Percentiles rank a stretch among this genome's conserved stretches.
Conservation (phyloP, 257 asterid genomes). For the Nemophila menziesii region DNA sequence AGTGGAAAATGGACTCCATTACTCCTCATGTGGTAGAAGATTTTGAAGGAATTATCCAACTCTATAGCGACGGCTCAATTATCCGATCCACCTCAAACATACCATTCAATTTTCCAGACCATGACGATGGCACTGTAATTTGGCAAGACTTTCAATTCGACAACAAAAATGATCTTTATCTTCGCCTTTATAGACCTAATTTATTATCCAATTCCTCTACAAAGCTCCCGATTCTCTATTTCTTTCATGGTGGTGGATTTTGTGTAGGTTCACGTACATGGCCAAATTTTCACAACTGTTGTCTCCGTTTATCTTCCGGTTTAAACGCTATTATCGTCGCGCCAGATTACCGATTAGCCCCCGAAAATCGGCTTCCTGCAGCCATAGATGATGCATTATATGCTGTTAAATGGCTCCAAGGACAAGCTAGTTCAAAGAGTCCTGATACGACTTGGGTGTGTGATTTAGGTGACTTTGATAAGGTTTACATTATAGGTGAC, state of each 20-base stretch:
- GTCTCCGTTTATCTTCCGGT: slow-evolving; percentile 55
- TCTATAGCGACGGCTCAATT: slow-evolving; percentile 22
- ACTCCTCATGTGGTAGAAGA: slow-evolving; percentile 18
- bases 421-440: slow-evolving; percentile 19
- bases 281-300: slow-evolving; percentile 60
- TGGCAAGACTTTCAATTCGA: slow-evolving; percentile 56
- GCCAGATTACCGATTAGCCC: slow-evolving; percentile 70
- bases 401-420: slow-evolving; percentile 50
- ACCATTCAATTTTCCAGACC: slow-evolving; percentile 16
- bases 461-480: slow-evolving; percentile 34
- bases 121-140: slow-evolving; percentile 48
- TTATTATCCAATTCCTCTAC: background rate
- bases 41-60: slow-evolving; percentile 10
- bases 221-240: slow-evolving; percentile 40
- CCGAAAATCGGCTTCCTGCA: slow-evolving; percentile 68
- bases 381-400: slow-evolving; percentile 37
- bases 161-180: slow-evolving; percentile 25
- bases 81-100: slow-evolving; percentile 11
- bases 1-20: background rate
- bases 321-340: slow-evolving; percentile 44
- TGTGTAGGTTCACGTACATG: slow-evolving; percentile 65
- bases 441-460: slow-evolving; percentile 40
- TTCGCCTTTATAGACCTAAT: slow-evolving; percentile 56
- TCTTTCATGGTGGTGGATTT: slow-evolving; percentile 71
- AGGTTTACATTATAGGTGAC: slow-evolving; percentile 57